Evolutionary conservation across 805 yeast genomes (phyloP).

Genomic region (Wickerhamomyces kurtzmanii): DNA sequence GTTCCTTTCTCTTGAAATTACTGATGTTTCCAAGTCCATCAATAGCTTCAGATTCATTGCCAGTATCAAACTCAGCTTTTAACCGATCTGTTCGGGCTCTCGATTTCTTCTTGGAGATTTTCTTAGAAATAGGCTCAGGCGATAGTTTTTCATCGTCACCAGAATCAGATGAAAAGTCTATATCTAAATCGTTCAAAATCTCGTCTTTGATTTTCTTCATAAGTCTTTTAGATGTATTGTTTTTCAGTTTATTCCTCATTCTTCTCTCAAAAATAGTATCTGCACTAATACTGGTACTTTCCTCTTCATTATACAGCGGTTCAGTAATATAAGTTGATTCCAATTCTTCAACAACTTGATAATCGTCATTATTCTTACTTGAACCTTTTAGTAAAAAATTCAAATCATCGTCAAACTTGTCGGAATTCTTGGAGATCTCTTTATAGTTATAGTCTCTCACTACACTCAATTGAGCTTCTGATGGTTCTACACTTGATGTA

Average conservation of each 20-base stretch:
- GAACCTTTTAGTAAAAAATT: conserved; percentile 5
- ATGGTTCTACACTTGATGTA: too few species aligned
- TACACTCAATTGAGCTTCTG: too few species aligned
- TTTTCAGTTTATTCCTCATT: background rate
- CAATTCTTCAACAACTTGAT: background rate
- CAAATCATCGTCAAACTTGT: conserved; percentile 11
- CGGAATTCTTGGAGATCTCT: conserved; percentile 8
- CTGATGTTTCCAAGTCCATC: too few species aligned
- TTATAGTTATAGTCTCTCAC: conserved; percentile 10
- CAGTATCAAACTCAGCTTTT: too few species aligned
- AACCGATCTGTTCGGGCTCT: too few species aligned
- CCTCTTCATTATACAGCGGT: background rate
- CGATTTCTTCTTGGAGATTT: too few species aligned
- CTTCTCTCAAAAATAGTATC: too few species aligned
- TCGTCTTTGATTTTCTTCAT: conserved; percentile 7
- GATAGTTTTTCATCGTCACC: conserved; percentile 6
- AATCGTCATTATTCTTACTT: background rate
- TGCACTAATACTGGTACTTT: background rate
- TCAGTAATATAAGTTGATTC: background rate
- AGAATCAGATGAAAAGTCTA: conserved; percentile 7
- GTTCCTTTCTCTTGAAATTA: too few species aligned
- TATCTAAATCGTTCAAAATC: conserved; percentile 12
- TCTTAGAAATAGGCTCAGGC: too few species aligned
- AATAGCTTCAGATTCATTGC: too few species aligned
- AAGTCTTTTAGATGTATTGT: conserved; percentile 1